A percentile compares a stretch with the other conserved stretches of the same genome.
These are phyloP conservation scores for Oryza glaberrima DNA, from an alignment of 176 grass and related monocot species.

Conservation along the genomic window DNA sequence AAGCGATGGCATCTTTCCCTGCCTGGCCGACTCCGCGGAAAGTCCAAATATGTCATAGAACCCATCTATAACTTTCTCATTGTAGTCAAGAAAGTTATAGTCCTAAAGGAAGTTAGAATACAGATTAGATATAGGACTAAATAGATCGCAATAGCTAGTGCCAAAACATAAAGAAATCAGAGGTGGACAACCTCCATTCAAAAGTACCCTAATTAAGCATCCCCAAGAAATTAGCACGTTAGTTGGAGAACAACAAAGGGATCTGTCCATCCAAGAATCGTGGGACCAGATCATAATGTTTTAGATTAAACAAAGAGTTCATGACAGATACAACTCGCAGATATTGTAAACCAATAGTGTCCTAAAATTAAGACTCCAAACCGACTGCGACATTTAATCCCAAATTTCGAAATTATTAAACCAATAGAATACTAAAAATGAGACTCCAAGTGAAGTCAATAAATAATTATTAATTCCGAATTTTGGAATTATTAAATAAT, in stretches of 20 bases:
- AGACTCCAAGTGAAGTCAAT: neutral
- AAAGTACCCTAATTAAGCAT: constrained; percentile 7
- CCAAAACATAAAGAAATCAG: constrained; percentile 22
- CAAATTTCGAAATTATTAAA: neutral
- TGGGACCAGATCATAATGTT: neutral
- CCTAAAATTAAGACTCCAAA: neutral
- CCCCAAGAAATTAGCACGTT: neutral
- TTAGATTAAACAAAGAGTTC: neutral
- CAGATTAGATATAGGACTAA: constrained; percentile 24
- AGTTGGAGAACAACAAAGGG: neutral
- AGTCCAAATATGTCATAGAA: constrained; percentile 87
- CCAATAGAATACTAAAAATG: neutral
- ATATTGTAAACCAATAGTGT: neutral
- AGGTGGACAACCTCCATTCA: neutral
- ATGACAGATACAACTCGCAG: neutral
- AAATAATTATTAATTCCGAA: neutral
- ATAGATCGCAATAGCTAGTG: neutral
- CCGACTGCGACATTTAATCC: neutral
- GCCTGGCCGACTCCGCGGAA: constrained; percentile 44
- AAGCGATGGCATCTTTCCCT: constrained; percentile 65
- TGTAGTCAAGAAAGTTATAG: constrained; percentile 87
- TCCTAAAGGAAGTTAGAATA: constrained; percentile 54
- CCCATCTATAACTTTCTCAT: constrained; percentile 89
- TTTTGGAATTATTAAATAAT: neutral
- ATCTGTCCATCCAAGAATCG: neutral